Percentiles rank a stretch among this genome's conserved stretches.
Conservation (phyloP, 2,329 filamentous ascomycete genomes). For the Fusarium pseudoanthophilum region DNA sequence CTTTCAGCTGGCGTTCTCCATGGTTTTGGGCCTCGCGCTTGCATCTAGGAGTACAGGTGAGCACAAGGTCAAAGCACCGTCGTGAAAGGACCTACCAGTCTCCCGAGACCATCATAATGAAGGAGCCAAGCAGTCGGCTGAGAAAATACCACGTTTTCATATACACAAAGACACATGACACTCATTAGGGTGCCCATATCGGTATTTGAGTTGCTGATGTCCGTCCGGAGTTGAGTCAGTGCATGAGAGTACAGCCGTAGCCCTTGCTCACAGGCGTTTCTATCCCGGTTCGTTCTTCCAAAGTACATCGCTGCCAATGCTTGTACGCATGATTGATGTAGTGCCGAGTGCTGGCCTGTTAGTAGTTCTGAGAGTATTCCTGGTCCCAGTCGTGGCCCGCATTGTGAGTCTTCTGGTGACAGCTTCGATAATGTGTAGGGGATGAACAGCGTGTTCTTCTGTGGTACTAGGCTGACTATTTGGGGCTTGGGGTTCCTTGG, state of each 20-base stretch:
- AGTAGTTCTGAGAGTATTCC: conserved; percentile 5
- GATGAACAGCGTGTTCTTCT: conserved; percentile 14
- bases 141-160: conserved; percentile 21
- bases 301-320: conserved; percentile 20
- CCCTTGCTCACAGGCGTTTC: conserved; percentile 10
- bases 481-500: neutral
- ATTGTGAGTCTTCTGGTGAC: neutral
- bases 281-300: conserved; percentile 13
- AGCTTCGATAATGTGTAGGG: conserved; percentile 26
- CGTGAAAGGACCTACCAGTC: neutral
- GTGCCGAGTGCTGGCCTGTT: neutral
- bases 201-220: conserved; percentile 5
- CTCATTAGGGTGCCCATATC: conserved; percentile 17
- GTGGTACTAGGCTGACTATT: neutral
- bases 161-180: conserved; percentile 23
- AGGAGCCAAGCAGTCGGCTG: conserved; percentile 27
- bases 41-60: neutral
- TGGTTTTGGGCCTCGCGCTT: conserved; percentile 14
- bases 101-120: conserved; percentile 24
- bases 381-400: neutral
- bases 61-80: neutral
- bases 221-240: conserved; percentile 8
- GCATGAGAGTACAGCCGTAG: conserved; percentile 12
- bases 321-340: conserved; percentile 21
- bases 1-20: conserved; percentile 6